Conservation (phyloP, 75 land plant species). For the Pinus tabuliformis region DNA sequence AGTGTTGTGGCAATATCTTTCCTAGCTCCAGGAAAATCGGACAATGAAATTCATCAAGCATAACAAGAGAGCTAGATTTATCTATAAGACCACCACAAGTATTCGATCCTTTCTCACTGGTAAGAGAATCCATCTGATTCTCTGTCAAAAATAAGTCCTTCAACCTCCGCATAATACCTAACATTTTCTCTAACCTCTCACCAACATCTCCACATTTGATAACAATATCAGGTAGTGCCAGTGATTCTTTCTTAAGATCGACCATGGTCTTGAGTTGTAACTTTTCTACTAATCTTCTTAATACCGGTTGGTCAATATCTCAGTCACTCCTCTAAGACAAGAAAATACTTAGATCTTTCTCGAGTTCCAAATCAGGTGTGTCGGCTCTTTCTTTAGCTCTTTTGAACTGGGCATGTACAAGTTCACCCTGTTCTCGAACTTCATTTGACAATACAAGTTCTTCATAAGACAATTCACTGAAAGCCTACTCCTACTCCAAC, state of each 20-base stretch:
- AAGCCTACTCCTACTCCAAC: too few relatives aligned
- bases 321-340: too few relatives aligned
- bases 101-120: conserved; percentile 17
- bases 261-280: conserved; percentile 57
- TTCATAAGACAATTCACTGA: too few relatives aligned
- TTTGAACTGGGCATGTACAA: too few relatives aligned
- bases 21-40: conserved; percentile 71
- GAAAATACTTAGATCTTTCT: too few relatives aligned
- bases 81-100: conserved; percentile 10
- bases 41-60: too few relatives aligned
- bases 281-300: conserved; percentile 61
- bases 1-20: too few relatives aligned
- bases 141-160: conserved; percentile 70
- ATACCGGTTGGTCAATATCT: too few relatives aligned
- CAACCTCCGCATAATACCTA: conserved; percentile 55
- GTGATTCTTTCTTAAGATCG: conserved; percentile 73
- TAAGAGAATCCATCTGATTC: conserved; percentile 30
- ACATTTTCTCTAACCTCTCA: conserved; percentile 63
- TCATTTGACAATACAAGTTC: too few relatives aligned
- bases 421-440: too few relatives aligned
- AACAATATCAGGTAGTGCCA: conserved; percentile 78
- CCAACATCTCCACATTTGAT: conserved; percentile 38
- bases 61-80: conserved; percentile 9
- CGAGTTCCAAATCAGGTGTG: too few relatives aligned
- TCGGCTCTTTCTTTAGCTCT: too few relatives aligned